A percentile compares a stretch with the other conserved stretches of the same genome.
These are phyloP conservation scores for Coleophoma crateriformis DNA, from an alignment of 2,329 filamentous ascomycete genomes.

Conservation along the genomic window DNA sequence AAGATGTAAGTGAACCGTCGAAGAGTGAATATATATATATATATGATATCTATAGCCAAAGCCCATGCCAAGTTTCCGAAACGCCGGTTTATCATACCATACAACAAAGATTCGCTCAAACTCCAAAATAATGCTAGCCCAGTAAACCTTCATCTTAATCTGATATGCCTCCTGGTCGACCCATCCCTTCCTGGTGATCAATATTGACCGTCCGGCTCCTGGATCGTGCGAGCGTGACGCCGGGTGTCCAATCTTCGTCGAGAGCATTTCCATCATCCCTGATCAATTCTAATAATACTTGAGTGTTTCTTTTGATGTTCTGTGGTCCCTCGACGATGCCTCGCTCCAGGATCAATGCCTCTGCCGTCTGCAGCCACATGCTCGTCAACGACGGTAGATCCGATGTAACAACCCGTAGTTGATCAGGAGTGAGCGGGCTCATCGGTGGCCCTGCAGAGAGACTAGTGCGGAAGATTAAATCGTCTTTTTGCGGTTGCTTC, in stretches of 20 bases:
- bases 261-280: slow-evolving; percentile 52
- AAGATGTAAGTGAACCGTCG: too few relatives aligned
- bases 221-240: slow-evolving; percentile 4
- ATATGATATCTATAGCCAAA: slow-evolving; percentile 4
- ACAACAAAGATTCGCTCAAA: slow-evolving; percentile 3
- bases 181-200: slow-evolving; percentile 14
- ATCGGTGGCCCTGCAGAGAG: slow-evolving; percentile 58
- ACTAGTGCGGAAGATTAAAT: slow-evolving; percentile 52
- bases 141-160: slow-evolving; percentile 7
- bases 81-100: background rate
- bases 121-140: slow-evolving; percentile 1
- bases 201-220: slow-evolving; percentile 11
- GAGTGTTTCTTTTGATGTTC: slow-evolving; percentile 58
- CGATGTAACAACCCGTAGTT: slow-evolving; percentile 42
- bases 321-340: slow-evolving; percentile 50
- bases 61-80: background rate
- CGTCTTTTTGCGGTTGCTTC: slow-evolving; percentile 22
- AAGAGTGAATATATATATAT: background rate
- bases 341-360: slow-evolving; percentile 54
- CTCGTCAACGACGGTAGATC: slow-evolving; percentile 54
- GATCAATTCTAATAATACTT: slow-evolving; percentile 60
- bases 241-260: slow-evolving; percentile 51
- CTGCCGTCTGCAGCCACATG: slow-evolving; percentile 58
- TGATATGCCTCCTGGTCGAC: slow-evolving; percentile 12
- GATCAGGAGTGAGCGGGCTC: slow-evolving; percentile 44